These are phyloP conservation scores for Hypholoma fasciculare DNA, from an alignment of 768 basidiomycete species.

Conservation along the genomic window DNA sequence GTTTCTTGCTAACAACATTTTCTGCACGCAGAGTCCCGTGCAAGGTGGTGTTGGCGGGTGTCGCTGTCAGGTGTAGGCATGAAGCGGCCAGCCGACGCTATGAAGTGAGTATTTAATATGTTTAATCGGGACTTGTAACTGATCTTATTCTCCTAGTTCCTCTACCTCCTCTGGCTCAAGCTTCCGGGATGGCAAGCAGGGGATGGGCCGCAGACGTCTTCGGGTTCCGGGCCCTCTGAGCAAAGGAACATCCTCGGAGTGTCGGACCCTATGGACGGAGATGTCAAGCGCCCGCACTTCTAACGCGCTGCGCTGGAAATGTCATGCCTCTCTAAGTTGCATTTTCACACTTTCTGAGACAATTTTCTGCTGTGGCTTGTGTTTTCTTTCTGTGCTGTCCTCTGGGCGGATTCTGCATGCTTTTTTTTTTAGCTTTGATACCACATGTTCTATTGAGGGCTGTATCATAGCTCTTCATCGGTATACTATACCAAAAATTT, in stretches of 20 bases:
- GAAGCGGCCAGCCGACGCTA: constrained; percentile 34
- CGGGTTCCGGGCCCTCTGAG: constrained; percentile 16
- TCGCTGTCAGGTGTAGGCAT: constrained; percentile 22
- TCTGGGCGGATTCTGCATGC: no score
- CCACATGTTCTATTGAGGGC: no score
- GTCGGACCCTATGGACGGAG: constrained; percentile 39
- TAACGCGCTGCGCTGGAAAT: neutral
- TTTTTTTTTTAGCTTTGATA: no score
- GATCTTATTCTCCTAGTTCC: neutral
- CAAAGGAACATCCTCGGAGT: constrained; percentile 31
- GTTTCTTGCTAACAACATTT: neutral
- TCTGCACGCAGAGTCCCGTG: constrained; percentile 10
- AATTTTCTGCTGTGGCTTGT: neutral
- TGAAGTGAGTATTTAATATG: constrained; percentile 12
- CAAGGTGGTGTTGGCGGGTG: constrained; percentile 1
- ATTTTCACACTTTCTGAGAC: neutral
- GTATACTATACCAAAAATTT: no score
- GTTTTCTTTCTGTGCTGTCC: no score
- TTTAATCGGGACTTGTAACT: neutral
- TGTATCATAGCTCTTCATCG: no score
- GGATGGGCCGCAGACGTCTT: constrained; percentile 39
- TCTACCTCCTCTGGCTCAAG: constrained; percentile 20
- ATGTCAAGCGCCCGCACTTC: constrained; percentile 33
- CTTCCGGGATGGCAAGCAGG: constrained; percentile 29
- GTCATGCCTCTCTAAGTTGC: neutral